These are phyloP conservation scores for Colletotrichum melonis DNA, from an alignment of 2,329 filamentous ascomycete genomes.

Conservation along the genomic window DNA sequence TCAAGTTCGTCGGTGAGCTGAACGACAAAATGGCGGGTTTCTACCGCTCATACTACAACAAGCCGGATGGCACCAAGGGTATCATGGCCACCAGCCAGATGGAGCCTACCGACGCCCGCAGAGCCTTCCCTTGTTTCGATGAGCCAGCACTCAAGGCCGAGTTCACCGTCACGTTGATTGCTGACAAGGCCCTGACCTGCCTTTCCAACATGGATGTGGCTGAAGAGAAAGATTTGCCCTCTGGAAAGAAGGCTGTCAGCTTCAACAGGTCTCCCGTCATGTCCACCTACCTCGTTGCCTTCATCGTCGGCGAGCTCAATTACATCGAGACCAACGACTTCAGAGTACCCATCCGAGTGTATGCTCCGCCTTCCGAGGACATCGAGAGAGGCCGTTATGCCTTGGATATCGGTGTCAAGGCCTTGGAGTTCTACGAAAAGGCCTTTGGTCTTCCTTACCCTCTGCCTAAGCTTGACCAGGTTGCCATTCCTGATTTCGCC, in stretches of 20 bases:
- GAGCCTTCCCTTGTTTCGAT: slow-evolving; percentile 96
- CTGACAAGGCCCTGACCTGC: slow-evolving; percentile 90
- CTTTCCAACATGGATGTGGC: slow-evolving; percentile 97
- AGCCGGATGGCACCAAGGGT: slow-evolving; percentile 79
- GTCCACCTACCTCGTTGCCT: slow-evolving; percentile 96
- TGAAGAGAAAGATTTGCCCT: slow-evolving; percentile 67
- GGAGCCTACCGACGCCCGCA: slow-evolving; percentile 93
- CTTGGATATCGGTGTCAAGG: slow-evolving; percentile 87
- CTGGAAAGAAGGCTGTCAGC: slow-evolving; percentile 80
- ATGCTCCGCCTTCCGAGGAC: slow-evolving; percentile 88
- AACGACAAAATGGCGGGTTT: slow-evolving; percentile 99
- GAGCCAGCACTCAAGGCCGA: slow-evolving; percentile 94
- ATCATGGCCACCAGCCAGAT: slow-evolving; percentile 94
- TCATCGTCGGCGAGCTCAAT: slow-evolving; percentile 93
- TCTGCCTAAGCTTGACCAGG: slow-evolving; percentile 95
- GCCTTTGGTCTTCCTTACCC: slow-evolving; percentile 90
- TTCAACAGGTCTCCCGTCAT: slow-evolving; percentile 94
- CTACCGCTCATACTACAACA: slow-evolving; percentile 95
- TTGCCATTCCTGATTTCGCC: slow-evolving; percentile 95
- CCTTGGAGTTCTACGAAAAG: slow-evolving; percentile 94
- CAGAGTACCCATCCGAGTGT: slow-evolving; percentile 92
- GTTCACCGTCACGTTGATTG: slow-evolving; percentile 91
- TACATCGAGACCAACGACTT: slow-evolving; percentile 93
- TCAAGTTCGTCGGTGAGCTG: slow-evolving; percentile 78
- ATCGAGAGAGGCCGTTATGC: slow-evolving; percentile 94